Percentiles rank a stretch among this genome's conserved stretches.
phyloP scores from a whole-genome alignment of 805 yeast species.

The Aciculoconidium aculeatum region DNA sequence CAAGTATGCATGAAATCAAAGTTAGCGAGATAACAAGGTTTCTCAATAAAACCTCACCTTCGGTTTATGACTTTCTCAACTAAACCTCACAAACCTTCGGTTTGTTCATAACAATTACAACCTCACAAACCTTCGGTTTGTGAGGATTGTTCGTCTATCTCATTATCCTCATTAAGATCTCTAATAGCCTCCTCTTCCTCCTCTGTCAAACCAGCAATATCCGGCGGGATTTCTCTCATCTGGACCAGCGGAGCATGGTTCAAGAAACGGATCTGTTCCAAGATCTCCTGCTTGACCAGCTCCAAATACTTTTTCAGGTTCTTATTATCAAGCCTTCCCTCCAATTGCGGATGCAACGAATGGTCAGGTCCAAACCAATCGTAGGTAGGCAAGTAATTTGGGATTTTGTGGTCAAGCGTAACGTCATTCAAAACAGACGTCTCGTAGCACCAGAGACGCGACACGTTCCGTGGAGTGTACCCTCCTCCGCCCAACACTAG shows the following conservation, averaged over 20 bases:
- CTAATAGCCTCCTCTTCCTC: slow-evolving; percentile 35
- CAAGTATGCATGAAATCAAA: too few relatives aligned
- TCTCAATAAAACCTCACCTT: too few relatives aligned
- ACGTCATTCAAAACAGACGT: slow-evolving; percentile 73
- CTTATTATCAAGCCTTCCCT: slow-evolving; percentile 66
- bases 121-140: too few relatives aligned
- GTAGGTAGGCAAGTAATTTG: slow-evolving; percentile 68
- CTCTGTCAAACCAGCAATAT: slow-evolving; percentile 36
- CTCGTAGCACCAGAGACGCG: slow-evolving; percentile 93
- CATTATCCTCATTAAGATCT: slow-evolving; percentile 31
- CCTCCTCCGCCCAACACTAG: slow-evolving; percentile 97
- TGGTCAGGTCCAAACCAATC: slow-evolving; percentile 88
- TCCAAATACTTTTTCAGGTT: slow-evolving; percentile 81
- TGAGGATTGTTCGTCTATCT: too few relatives aligned
- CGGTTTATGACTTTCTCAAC: too few relatives aligned
- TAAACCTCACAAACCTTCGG: too few relatives aligned
- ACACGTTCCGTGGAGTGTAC: slow-evolving; percentile 92
- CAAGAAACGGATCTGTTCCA: slow-evolving; percentile 75
- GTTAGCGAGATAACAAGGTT: too few relatives aligned
- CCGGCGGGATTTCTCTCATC: slow-evolving; percentile 86
- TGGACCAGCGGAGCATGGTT: slow-evolving; percentile 94
- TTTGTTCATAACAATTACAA: too few relatives aligned
- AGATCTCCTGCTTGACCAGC: slow-evolving; percentile 62
- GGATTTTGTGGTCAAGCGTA: slow-evolving; percentile 42
- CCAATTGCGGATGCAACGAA: slow-evolving; percentile 70